phyloP scores from a whole-genome alignment of 495 filamentous ascomycete genomes.

The Cetradonia linearis region DNA sequence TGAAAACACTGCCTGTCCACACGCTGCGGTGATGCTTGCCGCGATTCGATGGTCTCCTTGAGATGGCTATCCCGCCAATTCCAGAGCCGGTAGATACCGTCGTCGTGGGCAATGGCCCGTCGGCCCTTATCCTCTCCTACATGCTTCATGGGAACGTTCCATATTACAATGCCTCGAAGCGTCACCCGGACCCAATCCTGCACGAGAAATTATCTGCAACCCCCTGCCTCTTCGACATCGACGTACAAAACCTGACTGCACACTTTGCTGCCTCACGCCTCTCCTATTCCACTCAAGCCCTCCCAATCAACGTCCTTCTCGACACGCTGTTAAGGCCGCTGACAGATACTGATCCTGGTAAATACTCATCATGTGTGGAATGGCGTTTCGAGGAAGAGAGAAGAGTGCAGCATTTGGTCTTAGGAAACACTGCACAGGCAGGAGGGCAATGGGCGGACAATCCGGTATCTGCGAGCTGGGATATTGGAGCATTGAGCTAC shows the following conservation, averaged over 20 bases:
- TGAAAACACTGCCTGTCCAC: not conserved
- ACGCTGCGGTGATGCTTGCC: not conserved
- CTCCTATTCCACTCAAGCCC: slow-evolving; percentile 55
- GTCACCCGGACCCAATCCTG: slow-evolving; percentile 52
- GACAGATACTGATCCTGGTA: slow-evolving; percentile 47
- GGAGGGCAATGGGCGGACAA: slow-evolving; percentile 60
- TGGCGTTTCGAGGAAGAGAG: slow-evolving; percentile 45
- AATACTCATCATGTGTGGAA: slow-evolving; percentile 41
- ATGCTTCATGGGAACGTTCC: slow-evolving; percentile 58
- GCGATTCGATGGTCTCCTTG: not conserved
- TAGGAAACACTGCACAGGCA: slow-evolving; percentile 43
- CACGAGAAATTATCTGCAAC: slow-evolving; percentile 41
- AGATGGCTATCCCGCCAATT: slow-evolving; percentile 10
- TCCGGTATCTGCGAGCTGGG: slow-evolving; percentile 43
- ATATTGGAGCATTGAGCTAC: slow-evolving; percentile 53
- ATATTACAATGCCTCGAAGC: slow-evolving; percentile 42
- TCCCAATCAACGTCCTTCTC: slow-evolving; percentile 54
- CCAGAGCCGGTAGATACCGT: slow-evolving; percentile 28
- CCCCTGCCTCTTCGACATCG: slow-evolving; percentile 38
- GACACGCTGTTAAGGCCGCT: slow-evolving; percentile 58
- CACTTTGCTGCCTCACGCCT: slow-evolving; percentile 53
- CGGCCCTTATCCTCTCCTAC: slow-evolving; percentile 57
- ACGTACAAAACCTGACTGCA: slow-evolving; percentile 42
- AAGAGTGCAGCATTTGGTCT: slow-evolving; percentile 47
- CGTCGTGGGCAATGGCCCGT: slow-evolving; percentile 51